Base-by-base conservation (phyloP, 768 basidiomycete species). In the Daedaleopsis sinensis region DNA sequence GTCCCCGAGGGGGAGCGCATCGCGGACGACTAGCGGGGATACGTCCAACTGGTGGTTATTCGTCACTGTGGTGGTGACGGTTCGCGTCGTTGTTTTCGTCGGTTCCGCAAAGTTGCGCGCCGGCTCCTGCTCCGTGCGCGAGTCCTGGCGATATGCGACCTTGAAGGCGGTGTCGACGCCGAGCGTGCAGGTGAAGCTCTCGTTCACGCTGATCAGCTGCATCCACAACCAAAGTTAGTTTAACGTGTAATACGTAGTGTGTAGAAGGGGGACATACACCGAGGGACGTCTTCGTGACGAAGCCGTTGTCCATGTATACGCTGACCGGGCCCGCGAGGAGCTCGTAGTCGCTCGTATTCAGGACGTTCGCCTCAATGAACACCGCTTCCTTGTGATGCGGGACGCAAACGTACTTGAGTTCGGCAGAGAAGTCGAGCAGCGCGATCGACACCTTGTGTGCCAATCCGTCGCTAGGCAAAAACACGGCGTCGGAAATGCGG, bases 371-470 rank as follows among this genome's bases (percentile, higher is more conserved):
- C 80, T 83, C 54, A 11, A 66, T 55, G 61, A 50, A 87, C 12
- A 82, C 83, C 19, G 77, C 73, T 1, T 81, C 76, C 38, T 79
- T 79, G 35, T 79, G 70, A 37, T 81, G 75, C 3, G 87, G 87
- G 27, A 83, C 78, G 2, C 78, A 73, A 15, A 86, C 77, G 67
- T 82, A 80, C 23, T 77, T 79, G 43, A 82, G 71, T 49, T 73
- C 73, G 0, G 79, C 75, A 21, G 81, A 75, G 64, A 86, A 82
- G 5, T 78, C 73, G 19, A 85, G 73, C 3, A 78, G 68, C 0
- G 84, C 81, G 39, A 87, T 73, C 16, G 80, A 76, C 4, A 86
- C 84, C 55, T 82, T 81, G 67, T 88, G 86, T n/a, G 79, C 74
- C 7, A 77, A 71, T 0, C 82, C 82, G 67, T 87, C 85, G 56